A percentile compares a stretch with the other conserved stretches of the same genome.
Evolutionary conservation across 192 early-diverging fungal species (phyloP).

Genomic region (Neocallimastix lanati): DNA sequence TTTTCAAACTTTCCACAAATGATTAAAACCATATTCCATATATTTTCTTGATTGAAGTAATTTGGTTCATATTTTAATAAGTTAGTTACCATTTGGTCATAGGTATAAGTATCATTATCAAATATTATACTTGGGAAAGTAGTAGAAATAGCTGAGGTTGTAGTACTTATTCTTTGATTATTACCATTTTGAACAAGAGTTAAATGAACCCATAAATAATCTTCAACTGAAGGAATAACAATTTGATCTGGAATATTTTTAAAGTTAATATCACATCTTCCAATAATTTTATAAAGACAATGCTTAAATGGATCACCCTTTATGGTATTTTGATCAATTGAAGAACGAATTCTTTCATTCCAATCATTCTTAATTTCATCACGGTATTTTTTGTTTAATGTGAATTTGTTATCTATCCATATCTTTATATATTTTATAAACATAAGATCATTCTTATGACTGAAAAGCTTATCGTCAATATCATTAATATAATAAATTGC

Average conservation of each 20-base stretch:
- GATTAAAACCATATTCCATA: slow-evolving; percentile 67
- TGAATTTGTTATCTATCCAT: slow-evolving; percentile 23
- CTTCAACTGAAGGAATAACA: slow-evolving; percentile 65
- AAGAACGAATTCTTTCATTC: slow-evolving; percentile 19
- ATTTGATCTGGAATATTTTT: slow-evolving; percentile 28
- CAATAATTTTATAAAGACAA: slow-evolving; percentile 73
- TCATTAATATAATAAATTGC: slow-evolving; percentile 40
- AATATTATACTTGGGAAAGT: background rate
- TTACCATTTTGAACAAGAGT: slow-evolving; percentile 40
- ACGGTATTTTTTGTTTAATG: slow-evolving; percentile 21
- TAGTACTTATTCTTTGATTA: slow-evolving; percentile 13
- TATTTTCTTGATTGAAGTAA: slow-evolving; percentile 27
- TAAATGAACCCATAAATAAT: slow-evolving; percentile 85
- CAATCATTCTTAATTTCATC: slow-evolving; percentile 38
- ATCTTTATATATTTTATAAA: slow-evolving; percentile 55
- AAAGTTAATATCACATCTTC: slow-evolving; percentile 58
- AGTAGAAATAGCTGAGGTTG: background rate
- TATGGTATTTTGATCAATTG: background rate
- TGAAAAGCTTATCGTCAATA: background rate
- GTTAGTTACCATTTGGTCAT: slow-evolving; percentile 43
- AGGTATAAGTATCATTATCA: slow-evolving; percentile 34
- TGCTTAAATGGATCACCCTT: slow-evolving; percentile 77
- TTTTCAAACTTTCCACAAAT: slow-evolving; percentile 80
- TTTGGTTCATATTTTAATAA: slow-evolving; percentile 47
- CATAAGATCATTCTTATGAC: slow-evolving; percentile 29